Base-by-base conservation (phyloP, 768 basidiomycete species). In the Cyclocybe cylindracea region DNA sequence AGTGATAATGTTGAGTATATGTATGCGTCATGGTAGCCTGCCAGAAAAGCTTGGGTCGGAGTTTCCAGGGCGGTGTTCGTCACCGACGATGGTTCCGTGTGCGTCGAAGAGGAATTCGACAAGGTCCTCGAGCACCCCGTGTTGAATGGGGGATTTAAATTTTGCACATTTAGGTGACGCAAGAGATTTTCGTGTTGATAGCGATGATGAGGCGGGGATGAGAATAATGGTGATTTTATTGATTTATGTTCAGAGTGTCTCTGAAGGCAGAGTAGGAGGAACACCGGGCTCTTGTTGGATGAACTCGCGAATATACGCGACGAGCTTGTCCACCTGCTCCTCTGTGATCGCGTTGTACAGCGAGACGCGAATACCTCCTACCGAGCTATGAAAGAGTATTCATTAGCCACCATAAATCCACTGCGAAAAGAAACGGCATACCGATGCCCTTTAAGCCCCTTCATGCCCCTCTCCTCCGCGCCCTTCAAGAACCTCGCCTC, bases 371-470 rank as follows among this genome's bases (percentile, higher is more conserved):
- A 92, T 84, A 11, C 91, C 89, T 81, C 84, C 83, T 41, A 84
- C 76, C 11, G 83, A 83, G 34, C 84, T 85, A 48, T 10, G 59
- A 37, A 41, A 19, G 32, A 35, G 35, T 31, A 32, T 35, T 16
- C 46, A 40, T 56, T 31, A 53, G 49, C 10, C 34, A 47, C 2
- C 4, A n/a, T 7, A 19, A 18, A 44, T 47, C 13, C 32, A 43
- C 39, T 9, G 35, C 38, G 13, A 10, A 31, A 14, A 47, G 35
- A 56, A 44, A 48, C 34, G 10, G 74, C 91, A 58, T 63, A 93
- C 84, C 96, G 80, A 75, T 99, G 97, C 0, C 97, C 97, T 68
- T 93, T 95, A 50, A 97, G 71, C 33, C 89, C 90, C 60, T 85
- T 86, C 81, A 98, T 85, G 0, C 90, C 91, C 51, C 68, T 74